Base-by-base conservation (phyloP, 2,329 filamentous ascomycete species). In the Neopestalotiopsis rosae region DNA sequence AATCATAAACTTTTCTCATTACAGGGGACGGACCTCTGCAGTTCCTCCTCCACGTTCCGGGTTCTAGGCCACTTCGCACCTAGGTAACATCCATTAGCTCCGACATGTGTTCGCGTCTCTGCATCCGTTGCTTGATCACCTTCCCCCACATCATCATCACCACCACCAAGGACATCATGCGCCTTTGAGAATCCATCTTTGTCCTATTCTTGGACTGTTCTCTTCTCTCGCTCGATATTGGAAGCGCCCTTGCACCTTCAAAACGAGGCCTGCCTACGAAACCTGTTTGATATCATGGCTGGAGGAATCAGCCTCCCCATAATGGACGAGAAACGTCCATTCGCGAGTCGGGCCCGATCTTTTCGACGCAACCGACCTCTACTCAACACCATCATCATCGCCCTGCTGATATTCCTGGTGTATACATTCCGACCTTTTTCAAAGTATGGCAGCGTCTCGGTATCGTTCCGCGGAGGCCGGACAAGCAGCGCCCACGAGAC, bases 301-400 rank as follows among this genome's bases (percentile, higher is more conserved):
- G 74, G 70, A 64, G 76, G 71, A 58, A 76, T 74, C 57, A 74
- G 70, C 63, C 76, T 79, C 34, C 76, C 76, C 52, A 70, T 74
- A 38, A 72, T 72, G 73, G 78, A 79, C 42, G 76, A 79, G 58
- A 79, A 75, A 66, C 74, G 74, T 14, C 72, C 73, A 52, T 30
- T 62, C 12, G 7, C 28, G 32, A 38, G 68, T 34, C 74, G 72
- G 64, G 72, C 61, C 65, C 74, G 72, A 64, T 38, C 72, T 61
- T 73, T 73, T 64, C 74, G 75, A 65, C 74, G 76, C 69, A 72
- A 74, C 65, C 74, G 75, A 68, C 69, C 74, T 5, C 32, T 77
- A 56, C 30, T 76, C 0, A 45, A 72, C 28, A 38, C 76, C n/a
- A 57, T 73, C 65, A 65, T 75, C 68, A 49, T 73, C 65, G 68